Evolutionary conservation across 202 grass and related monocot genomes (phyloP).

Genomic region (Cymbopogon flexuosus): DNA sequence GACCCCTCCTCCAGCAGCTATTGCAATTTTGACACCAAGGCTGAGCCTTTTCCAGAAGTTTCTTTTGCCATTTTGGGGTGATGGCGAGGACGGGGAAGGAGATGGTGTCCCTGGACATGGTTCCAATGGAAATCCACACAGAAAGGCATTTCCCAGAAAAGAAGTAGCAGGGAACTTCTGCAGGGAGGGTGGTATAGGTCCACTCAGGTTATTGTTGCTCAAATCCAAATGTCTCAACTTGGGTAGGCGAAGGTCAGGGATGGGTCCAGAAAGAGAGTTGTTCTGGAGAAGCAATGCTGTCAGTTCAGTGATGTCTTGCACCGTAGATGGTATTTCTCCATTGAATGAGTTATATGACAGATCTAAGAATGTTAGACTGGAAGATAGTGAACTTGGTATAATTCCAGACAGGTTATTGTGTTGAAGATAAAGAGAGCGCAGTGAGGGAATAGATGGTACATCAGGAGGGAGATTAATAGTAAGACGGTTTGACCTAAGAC

Average conservation of each 20-base stretch:
- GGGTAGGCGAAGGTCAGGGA: slow-evolving; percentile 61
- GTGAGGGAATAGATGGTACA: slow-evolving; percentile 72
- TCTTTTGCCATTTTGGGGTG: slow-evolving; percentile 23
- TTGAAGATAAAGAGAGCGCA: slow-evolving; percentile 79
- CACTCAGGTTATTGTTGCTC: slow-evolving; percentile 88
- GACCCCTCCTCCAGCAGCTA: slow-evolving; percentile 50
- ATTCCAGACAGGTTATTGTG: slow-evolving; percentile 79
- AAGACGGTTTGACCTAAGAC: slow-evolving; percentile 84
- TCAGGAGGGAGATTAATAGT: slow-evolving; percentile 62
- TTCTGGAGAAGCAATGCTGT: slow-evolving; percentile 72
- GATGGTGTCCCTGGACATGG: slow-evolving; percentile 52
- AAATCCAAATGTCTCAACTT: slow-evolving; percentile 73
- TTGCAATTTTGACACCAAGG: slow-evolving; percentile 46
- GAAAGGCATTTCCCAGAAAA: slow-evolving; percentile 74
- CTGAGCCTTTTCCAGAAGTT: slow-evolving; percentile 55
- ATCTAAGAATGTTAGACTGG: slow-evolving; percentile 67
- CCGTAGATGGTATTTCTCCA: slow-evolving; percentile 61
- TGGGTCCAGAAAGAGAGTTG: slow-evolving; percentile 81
- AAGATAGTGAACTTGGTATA: slow-evolving; percentile 64
- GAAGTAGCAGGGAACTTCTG: slow-evolving; percentile 60
- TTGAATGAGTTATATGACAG: slow-evolving; percentile 78
- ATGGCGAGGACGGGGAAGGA: slow-evolving; percentile 44
- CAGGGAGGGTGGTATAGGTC: slow-evolving; percentile 66
- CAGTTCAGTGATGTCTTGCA: slow-evolving; percentile 67
- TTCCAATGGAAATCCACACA: slow-evolving; percentile 66